Conservation (phyloP, 1,284 basidiomycete genomes). For the Microbotryomycetes sp. region DNA sequence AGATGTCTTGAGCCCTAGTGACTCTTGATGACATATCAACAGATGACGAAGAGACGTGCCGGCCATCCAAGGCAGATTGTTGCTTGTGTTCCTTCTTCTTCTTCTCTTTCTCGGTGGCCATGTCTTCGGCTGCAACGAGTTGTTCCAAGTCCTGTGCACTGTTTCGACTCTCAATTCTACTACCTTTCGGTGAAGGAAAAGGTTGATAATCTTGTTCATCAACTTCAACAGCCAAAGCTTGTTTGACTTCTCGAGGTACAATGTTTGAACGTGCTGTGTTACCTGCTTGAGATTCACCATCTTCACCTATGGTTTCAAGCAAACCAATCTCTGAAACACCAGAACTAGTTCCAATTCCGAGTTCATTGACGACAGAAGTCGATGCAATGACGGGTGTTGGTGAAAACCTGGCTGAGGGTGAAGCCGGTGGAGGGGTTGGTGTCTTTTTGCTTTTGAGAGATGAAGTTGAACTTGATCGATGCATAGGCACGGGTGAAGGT, state of each 20-base stretch:
- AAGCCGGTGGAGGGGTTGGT: slow-evolving; percentile 23
- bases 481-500: slow-evolving; percentile 2
- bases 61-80: too few species aligned
- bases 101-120: slow-evolving; percentile 5
- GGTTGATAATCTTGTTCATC: background rate
- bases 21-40: background rate
- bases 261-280: slow-evolving; percentile 23
- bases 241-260: background rate
- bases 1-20: slow-evolving; percentile 13
- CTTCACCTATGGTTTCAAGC: slow-evolving; percentile 40
- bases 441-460: background rate
- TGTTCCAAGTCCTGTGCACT: slow-evolving; percentile 26
- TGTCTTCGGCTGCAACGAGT: slow-evolving; percentile 17
- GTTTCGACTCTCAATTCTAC: background rate
- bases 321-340: background rate
- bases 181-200: background rate
- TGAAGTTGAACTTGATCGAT: background rate
- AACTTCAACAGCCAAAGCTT: background rate
- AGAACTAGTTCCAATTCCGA: too few species aligned
- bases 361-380: background rate
- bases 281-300: slow-evolving; percentile 38
- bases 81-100: background rate
- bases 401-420: slow-evolving; percentile 21
- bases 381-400: background rate
- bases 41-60: background rate